Percentiles rank a stretch among this genome's conserved stretches.
These are phyloP conservation scores for Lipomyces anomalus DNA, from an alignment of 805 yeast genomes.

Conservation along the genomic window DNA sequence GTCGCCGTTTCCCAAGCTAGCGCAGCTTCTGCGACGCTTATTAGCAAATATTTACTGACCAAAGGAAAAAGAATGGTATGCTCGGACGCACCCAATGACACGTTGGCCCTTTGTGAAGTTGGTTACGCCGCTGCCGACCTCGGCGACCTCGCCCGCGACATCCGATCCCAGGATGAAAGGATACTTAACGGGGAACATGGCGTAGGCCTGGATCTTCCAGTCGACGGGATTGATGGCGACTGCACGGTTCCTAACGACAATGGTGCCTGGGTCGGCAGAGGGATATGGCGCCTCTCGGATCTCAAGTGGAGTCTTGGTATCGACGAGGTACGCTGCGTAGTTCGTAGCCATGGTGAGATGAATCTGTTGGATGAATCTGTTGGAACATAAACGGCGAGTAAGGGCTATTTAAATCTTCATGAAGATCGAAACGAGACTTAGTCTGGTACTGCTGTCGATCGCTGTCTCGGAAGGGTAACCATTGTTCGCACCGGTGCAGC, in stretches of 20 bases:
- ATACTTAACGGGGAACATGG: slow-evolving; percentile 3
- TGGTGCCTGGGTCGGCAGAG: slow-evolving; percentile 6
- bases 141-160: slow-evolving; percentile 27
- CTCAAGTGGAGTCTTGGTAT: too few relatives aligned
- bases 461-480: too few relatives aligned
- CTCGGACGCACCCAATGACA: slow-evolving; percentile 4
- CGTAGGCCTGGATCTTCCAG: slow-evolving; percentile 10
- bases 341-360: too few relatives aligned
- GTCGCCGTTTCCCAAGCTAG: background rate
- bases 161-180: slow-evolving; percentile 26
- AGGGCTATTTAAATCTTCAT: too few relatives aligned
- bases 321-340: too few relatives aligned
- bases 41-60: slow-evolving; percentile 8
- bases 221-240: slow-evolving; percentile 29
- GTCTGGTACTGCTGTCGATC: too few relatives aligned
- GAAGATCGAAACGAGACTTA: too few relatives aligned
- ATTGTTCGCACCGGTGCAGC: too few relatives aligned
- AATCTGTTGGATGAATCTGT: too few relatives aligned
- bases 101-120: slow-evolving; percentile 25
- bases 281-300: too few relatives aligned
- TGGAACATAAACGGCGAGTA: too few relatives aligned
- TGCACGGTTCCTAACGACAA: slow-evolving; percentile 24
- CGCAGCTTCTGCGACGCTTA: slow-evolving; percentile 2
- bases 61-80: slow-evolving; percentile 2
- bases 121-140: slow-evolving; percentile 24